Evolutionary conservation across 1,284 basidiomycete species (phyloP), one percentile per base, ranked within the genome.

Genomic region (Ceratobasidium sp.): DNA sequence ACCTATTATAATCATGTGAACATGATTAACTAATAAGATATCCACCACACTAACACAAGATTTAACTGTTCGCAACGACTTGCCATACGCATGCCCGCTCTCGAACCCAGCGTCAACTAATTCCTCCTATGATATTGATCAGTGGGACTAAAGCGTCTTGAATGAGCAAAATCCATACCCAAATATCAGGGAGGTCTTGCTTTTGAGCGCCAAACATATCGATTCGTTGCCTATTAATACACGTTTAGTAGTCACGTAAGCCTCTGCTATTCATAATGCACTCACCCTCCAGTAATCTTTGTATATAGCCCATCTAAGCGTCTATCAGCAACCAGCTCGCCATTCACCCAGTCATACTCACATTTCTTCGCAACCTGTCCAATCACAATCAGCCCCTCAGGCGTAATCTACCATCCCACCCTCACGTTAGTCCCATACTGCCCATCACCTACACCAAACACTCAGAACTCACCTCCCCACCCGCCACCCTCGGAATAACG

Each of bases 171-270:
- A 3, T 55, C 75, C 6, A 33, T 44, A 78, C 77, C 93, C 93
- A 95, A 55, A 95, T 94, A 20, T 88, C 88, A 0, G 93, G 93
- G n/a, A 94, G 86, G 81, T 95, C 93, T 77, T 91, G 89, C 83
- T 93, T 94, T 80, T 88, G 87, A 12, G 93, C 93, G 1, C 93
- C 93, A 80, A 95, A 94, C 83, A 94, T 84, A 82, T 94, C 93
- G 79, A 94, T 90, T 23, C 92, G 89, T 84, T 93, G 91, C 3
- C 89, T 88, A 44, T 84, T 83, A 80, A 83, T 78, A 69, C 81
- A 23, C n/a, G 20, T 23, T 67, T 28, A 51, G 44, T 49, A n/a
- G 26, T 33, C 33, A 33, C 33, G 33, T 33, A 12, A 5, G n/a
- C 15, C n/a, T 28, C 9, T 28, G 9, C 23, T 15, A 67, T 12